These are phyloP conservation scores for Diplocarpon rosae DNA, from an alignment of 2,329 filamentous ascomycete genomes.

Conservation along the genomic window DNA sequence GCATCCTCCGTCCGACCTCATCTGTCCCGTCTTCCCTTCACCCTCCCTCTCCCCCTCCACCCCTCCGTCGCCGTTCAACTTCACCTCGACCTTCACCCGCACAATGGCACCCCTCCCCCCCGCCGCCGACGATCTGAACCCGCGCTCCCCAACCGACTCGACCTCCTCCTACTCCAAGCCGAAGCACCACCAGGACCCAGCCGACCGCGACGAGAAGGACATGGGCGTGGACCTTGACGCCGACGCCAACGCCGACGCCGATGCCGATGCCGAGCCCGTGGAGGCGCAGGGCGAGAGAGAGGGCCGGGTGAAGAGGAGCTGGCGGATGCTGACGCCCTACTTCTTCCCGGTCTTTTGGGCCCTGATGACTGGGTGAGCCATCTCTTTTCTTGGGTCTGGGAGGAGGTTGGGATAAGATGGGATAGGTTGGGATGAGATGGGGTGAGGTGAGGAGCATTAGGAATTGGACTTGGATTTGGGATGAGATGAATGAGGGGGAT, in stretches of 20 bases:
- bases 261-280: constrained; percentile 6
- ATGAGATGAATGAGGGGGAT: too few species aligned
- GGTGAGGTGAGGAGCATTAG: too few species aligned
- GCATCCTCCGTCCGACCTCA: too few species aligned
- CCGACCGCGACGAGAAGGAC: constrained; percentile 5
- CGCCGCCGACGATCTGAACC: neutral
- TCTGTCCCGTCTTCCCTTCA: neutral
- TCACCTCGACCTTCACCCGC: neutral
- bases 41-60: neutral
- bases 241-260: constrained; percentile 6
- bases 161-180: too few species aligned
- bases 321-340: neutral
- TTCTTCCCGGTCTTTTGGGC: constrained; percentile 4
- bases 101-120: neutral
- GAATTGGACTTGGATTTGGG: too few species aligned
- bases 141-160: neutral
- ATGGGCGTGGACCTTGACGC: neutral
- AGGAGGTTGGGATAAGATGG: too few species aligned
- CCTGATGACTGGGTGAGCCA: constrained; percentile 10
- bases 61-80: neutral
- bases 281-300: neutral
- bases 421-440: too few species aligned
- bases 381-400: too few species aligned
- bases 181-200: neutral
- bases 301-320: neutral